phyloP scores from a whole-genome alignment of 257 asterid genomes.

The Solanum clarkiae region DNA sequence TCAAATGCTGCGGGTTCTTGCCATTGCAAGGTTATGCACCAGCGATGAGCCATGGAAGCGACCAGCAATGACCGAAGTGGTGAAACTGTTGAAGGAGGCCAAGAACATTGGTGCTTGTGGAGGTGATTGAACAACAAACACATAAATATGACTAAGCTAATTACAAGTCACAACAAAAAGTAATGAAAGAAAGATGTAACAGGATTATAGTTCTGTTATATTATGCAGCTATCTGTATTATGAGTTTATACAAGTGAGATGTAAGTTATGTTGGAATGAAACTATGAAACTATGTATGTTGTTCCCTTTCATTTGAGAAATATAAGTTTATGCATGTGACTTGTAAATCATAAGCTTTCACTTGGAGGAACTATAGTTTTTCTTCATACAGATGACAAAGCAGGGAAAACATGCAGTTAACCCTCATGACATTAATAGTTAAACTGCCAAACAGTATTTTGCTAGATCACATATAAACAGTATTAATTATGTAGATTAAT shows the following conservation, averaged over 20 bases:
- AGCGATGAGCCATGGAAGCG: slow-evolving; percentile 61
- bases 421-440: no score
- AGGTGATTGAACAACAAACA: neutral
- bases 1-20: slow-evolving; percentile 48
- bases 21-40: slow-evolving; percentile 55
- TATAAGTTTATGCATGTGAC: neutral
- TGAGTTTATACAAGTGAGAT: neutral
- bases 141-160: neutral
- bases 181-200: neutral
- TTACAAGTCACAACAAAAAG: neutral
- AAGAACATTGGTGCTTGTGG: neutral
- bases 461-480: no score
- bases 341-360: neutral
- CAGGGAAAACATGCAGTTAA: neutral
- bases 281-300: neutral
- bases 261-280: neutral
- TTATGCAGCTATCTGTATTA: neutral
- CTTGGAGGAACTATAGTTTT: neutral
- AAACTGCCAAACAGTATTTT: no score
- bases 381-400: neutral
- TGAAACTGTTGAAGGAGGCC: slow-evolving; percentile 39
- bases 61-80: slow-evolving; percentile 67
- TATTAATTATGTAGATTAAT: no score
- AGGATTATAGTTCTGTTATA: neutral
- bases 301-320: neutral